phyloP scores from a whole-genome alignment of 2,329 filamentous ascomycete genomes.

The Capronia epimyces region DNA sequence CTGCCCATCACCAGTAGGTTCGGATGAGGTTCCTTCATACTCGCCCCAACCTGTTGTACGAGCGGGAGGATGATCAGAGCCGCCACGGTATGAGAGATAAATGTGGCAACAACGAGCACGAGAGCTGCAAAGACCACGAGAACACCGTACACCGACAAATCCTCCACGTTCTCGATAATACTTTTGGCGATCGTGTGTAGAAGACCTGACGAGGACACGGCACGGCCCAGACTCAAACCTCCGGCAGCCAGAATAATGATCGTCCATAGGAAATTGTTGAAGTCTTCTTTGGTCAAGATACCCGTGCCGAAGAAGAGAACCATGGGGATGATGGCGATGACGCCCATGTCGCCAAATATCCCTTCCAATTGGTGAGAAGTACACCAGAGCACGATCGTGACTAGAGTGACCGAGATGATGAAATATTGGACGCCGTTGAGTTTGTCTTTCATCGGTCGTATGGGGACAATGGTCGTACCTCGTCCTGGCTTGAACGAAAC shows the following conservation, averaged over 20 bases:
- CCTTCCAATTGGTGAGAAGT: constrained; percentile 80
- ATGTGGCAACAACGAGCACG: constrained; percentile 89
- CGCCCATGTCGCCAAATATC: constrained; percentile 95
- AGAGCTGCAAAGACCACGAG: constrained; percentile 77
- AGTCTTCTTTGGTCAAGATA: constrained; percentile 96
- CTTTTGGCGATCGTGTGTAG: constrained; percentile 76
- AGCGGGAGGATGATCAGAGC: constrained; percentile 91
- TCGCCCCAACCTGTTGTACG: constrained; percentile 75
- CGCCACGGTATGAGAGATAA: constrained; percentile 95
- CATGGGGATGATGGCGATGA: constrained; percentile 92
- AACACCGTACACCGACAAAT: constrained; percentile 77
- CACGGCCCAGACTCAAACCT: constrained; percentile 84
- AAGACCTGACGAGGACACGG: constrained; percentile 86
- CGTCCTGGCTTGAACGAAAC: constrained; percentile 77
- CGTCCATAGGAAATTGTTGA: constrained; percentile 99
- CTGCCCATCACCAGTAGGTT: constrained; percentile 93
- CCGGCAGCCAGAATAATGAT: constrained; percentile 95
- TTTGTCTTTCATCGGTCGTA: constrained; percentile 79
- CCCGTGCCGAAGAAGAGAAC: constrained; percentile 95
- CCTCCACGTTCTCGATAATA: constrained; percentile 69
- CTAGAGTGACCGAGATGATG: constrained; percentile 73
- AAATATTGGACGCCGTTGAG: constrained; percentile 92
- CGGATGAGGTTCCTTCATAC: constrained; percentile 84
- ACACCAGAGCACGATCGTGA: constrained; percentile 89
- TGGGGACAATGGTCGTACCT: constrained; percentile 84